Conservation (phyloP, 2,329 filamentous ascomycete species). For the Fusarium robinianum region DNA sequence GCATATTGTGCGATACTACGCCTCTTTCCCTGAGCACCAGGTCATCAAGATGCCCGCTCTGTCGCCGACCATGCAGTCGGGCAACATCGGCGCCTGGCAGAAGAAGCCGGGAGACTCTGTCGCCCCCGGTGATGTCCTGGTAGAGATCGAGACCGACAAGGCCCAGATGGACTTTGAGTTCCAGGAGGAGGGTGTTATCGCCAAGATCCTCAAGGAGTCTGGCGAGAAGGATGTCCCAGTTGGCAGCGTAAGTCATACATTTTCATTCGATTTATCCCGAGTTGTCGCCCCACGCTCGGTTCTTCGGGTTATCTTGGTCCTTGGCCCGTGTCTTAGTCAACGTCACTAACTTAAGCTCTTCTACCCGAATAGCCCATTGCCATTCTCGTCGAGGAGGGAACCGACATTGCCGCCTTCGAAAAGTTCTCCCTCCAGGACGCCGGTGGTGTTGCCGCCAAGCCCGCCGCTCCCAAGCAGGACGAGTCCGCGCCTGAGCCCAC, state of each 20-base stretch:
- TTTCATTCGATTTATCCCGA: conserved; percentile 17
- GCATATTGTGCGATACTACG: conserved; percentile 68
- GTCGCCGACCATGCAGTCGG: conserved; percentile 95
- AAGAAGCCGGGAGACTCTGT: conserved; percentile 93
- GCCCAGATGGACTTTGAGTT: conserved; percentile 99
- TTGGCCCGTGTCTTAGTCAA: conserved; percentile 1
- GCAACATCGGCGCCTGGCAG: conserved; percentile 97
- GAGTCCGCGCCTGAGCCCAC: conserved; percentile 64
- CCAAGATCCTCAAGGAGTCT: conserved; percentile 89
- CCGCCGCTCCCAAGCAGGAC: conserved; percentile 68
- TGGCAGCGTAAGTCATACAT: conserved; percentile 75
- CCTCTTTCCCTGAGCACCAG: conserved; percentile 90
- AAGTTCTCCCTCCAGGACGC: conserved; percentile 88
- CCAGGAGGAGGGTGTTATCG: conserved; percentile 95
- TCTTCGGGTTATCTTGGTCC: conserved; percentile 25
- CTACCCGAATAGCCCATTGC: conserved; percentile 77
- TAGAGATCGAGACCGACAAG: conserved; percentile 99
- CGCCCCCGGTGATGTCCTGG: conserved; percentile 89
- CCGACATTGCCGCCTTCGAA: conserved; percentile 85
- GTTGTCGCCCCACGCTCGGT: conserved; percentile 18
- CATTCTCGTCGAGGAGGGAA: conserved; percentile 88
- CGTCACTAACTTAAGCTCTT: conserved; percentile 19
- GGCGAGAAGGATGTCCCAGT: conserved; percentile 94
- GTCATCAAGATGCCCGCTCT: conserved; percentile 97
- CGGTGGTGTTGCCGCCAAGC: conserved; percentile 70